Evolutionary conservation across 768 basidiomycete genomes (phyloP), one percentile per base, ranked within the genome.

Genomic region (Amanita polypyramis): DNA sequence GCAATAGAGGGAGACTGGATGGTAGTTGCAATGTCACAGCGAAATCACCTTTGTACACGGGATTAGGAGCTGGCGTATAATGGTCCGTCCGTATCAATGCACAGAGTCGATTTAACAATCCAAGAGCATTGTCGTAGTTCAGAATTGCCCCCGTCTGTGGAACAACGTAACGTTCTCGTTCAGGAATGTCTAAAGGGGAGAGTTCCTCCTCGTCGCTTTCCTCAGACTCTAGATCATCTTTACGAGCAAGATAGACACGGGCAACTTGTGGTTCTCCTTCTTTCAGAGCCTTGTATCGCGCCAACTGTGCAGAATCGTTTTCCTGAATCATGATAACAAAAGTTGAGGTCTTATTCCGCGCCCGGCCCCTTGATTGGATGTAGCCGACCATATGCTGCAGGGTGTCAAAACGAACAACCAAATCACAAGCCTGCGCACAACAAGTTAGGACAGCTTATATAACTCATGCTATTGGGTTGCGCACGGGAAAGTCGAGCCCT

Each of bases 361-460:
- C 91, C 10, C 92, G 75, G 33, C 92, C 92, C 21, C 92, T 80
- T 15, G 87, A 91, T 61, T 95, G 92, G 35, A 94, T 77, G 55
- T 94, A 94, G 42, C 83, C 85, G 15, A 85, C 81, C 76, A 92
- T 81, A 52, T 90, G 87, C 34, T 83, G 76, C 6, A 92, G 67
- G 5, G 77, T 68, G 57, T 95, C 90, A 55, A 91, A 93, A 4
- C 91, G 85, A 54, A 94, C 73, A 38, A 92, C 86, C 6, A 93
- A 69, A 57, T 90, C 85, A 61, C 90, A 93, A 9, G 82, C 47
- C 47, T 49, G 15, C 2, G 32, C 17, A 37, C 21, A 30, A 4
- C 88, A 33, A n/a, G 12, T 54, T 42, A 15, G 35, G 21, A 27
- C 45, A 36, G 37, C 46, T 53, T 36, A 49, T 46, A 38, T 2